phyloP scores from a whole-genome alignment of 805 yeast genomes.

The Wickerhamiella azyma region DNA sequence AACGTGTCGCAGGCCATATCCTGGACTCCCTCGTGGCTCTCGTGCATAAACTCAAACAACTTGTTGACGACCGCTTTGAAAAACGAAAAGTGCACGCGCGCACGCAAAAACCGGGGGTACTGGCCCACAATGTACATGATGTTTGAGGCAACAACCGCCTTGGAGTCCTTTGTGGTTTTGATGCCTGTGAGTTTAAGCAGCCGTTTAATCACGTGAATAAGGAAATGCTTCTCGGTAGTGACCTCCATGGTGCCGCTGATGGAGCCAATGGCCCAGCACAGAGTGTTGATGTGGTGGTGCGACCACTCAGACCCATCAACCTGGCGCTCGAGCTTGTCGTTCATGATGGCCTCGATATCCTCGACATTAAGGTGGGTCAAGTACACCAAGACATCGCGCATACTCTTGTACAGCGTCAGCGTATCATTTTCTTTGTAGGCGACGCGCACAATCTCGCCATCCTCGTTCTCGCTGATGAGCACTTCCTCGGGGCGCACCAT shows the following conservation, averaged over 20 bases:
- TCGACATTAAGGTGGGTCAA: constrained; percentile 89
- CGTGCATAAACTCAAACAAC: constrained; percentile 97
- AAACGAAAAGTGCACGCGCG: constrained; percentile 97
- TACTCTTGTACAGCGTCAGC: constrained; percentile 83
- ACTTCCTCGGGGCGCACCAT: constrained; percentile 99
- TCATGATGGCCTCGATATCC: constrained; percentile 90
- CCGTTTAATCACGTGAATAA: constrained; percentile 88
- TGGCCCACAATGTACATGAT: constrained; percentile 99
- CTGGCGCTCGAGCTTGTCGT: constrained; percentile 78
- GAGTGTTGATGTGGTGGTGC: constrained; percentile 92
- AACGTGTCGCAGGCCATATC: constrained; percentile 99
- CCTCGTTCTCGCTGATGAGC: constrained; percentile 91
- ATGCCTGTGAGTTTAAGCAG: constrained; percentile 81
- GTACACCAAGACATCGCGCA: constrained; percentile 91
- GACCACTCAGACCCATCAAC: constrained; percentile 98
- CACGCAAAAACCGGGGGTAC: constrained; percentile 91
- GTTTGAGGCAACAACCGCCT: constrained; percentile 98
- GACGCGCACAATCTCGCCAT: constrained; percentile 96
- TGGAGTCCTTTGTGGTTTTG: constrained; percentile 95
- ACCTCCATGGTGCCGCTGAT: constrained; percentile 98
- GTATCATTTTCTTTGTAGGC: constrained; percentile 96
- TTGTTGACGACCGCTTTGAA: constrained; percentile 90
- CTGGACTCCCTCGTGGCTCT: constrained; percentile 99
- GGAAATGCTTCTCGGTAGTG: constrained; percentile 83
- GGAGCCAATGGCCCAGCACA: constrained; percentile 99